Evolutionary conservation across 306 rosid genomes (phyloP).

Genomic region (Mucuna pruriens): DNA sequence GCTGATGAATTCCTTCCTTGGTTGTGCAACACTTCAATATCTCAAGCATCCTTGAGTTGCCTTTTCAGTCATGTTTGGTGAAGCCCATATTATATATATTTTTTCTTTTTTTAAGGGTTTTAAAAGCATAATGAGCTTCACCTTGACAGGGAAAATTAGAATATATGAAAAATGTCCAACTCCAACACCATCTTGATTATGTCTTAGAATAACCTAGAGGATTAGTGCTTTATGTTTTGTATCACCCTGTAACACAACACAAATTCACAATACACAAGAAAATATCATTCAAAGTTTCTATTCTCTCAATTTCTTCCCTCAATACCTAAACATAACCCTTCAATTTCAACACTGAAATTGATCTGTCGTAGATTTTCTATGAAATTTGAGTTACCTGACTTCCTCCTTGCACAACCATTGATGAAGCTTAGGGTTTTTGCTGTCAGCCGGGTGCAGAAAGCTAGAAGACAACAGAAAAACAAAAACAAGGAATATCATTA

Average conservation of each 20-base stretch:
- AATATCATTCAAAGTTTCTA: neutral
- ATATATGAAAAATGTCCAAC: neutral
- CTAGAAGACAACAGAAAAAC: conserved; percentile 44
- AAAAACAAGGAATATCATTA: conserved; percentile 4
- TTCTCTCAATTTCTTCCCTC: neutral
- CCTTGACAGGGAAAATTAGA: neutral
- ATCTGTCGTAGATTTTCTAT: neutral
- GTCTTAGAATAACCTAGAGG: neutral
- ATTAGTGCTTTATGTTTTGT: neutral
- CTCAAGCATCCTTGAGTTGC: neutral
- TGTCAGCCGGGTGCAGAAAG: conserved; percentile 95
- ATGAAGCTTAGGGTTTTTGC: conserved; percentile 76
- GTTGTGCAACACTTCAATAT: neutral
- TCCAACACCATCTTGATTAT: neutral
- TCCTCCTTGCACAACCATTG: conserved; percentile 95
- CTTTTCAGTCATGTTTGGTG: neutral
- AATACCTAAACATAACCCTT: neutral
- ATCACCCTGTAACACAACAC: neutral
- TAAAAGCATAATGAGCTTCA: neutral
- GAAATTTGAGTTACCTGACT: conserved; percentile 63
- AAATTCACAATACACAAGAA: neutral
- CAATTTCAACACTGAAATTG: neutral
- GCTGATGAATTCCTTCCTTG: neutral
- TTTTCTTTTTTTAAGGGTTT: neutral
- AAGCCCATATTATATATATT: neutral